Conservation (phyloP, 2,329 filamentous ascomycete genomes). For the Coniochaeta sp. region DNA sequence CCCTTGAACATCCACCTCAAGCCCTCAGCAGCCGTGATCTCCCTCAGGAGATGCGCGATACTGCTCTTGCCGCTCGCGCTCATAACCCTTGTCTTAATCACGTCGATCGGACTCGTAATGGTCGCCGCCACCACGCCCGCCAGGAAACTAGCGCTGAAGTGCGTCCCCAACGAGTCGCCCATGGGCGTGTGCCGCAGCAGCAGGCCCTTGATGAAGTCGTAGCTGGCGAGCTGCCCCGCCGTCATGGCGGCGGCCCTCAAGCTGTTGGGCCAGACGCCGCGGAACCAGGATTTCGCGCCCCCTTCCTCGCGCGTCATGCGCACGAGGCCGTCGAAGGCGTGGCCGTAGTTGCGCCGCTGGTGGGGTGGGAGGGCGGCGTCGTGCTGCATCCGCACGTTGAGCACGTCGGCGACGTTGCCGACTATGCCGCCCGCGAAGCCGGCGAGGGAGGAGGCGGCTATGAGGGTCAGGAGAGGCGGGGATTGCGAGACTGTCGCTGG, state of each 20-base stretch:
- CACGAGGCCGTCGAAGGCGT: constrained; percentile 79
- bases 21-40: constrained; percentile 66
- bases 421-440: constrained; percentile 84
- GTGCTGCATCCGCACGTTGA: constrained; percentile 98
- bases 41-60: constrained; percentile 52
- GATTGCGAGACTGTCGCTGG: constrained; percentile 18
- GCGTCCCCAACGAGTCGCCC: constrained; percentile 64
- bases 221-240: constrained; percentile 73
- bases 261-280: constrained; percentile 79
- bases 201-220: constrained; percentile 72
- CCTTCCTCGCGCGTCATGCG: constrained; percentile 89
- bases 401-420: constrained; percentile 90
- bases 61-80: constrained; percentile 48
- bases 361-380: constrained; percentile 67
- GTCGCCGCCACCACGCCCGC: constrained; percentile 81
- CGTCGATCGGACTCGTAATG: constrained; percentile 77
- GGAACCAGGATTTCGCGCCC: constrained; percentile 59
- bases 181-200: constrained; percentile 61
- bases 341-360: constrained; percentile 78
- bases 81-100: constrained; percentile 88
- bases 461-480: constrained; percentile 68
- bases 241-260: constrained; percentile 83
- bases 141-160: constrained; percentile 70
- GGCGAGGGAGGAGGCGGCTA: constrained; percentile 74
- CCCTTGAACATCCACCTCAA: constrained; percentile 82